Conservation (phyloP, 257 asterid species). For the Coffea canephora region DNA sequence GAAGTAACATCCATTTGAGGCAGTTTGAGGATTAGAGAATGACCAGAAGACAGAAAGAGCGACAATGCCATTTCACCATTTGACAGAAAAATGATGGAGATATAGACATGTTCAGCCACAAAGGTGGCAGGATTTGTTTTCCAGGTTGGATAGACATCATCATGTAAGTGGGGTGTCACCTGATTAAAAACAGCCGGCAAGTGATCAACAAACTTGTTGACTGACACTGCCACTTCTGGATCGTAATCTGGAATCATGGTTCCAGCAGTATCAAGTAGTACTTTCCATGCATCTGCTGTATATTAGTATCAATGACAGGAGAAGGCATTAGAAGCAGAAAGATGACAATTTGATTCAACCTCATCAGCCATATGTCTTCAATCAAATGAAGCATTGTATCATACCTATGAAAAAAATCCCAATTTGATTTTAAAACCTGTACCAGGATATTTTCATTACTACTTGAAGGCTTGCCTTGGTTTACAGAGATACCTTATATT, state of each 20-base stretch:
- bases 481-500: too few species aligned
- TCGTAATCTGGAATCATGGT: slow-evolving; percentile 68
- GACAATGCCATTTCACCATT: not conserved
- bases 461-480: too few species aligned
- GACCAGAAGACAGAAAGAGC: not conserved
- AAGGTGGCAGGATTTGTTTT: not conserved
- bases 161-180: slow-evolving; percentile 36
- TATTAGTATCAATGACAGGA: not conserved
- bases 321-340: not conserved
- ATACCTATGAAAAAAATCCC: too few species aligned
- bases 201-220: slow-evolving; percentile 77
- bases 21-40: not conserved
- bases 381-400: too few species aligned
- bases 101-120: not conserved
- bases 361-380: too few species aligned
- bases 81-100: not conserved
- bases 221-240: slow-evolving; percentile 73
- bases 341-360: too few species aligned
- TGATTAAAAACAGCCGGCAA: slow-evolving; percentile 80
- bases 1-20: slow-evolving; percentile 14
- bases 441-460: too few species aligned
- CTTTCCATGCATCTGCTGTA: not conserved
- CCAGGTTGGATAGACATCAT: not conserved
- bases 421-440: too few species aligned
- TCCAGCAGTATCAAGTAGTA: slow-evolving; percentile 39